Evolutionary conservation across 2,329 filamentous ascomycete species (phyloP).

Genomic region (Fusarium continuum): DNA sequence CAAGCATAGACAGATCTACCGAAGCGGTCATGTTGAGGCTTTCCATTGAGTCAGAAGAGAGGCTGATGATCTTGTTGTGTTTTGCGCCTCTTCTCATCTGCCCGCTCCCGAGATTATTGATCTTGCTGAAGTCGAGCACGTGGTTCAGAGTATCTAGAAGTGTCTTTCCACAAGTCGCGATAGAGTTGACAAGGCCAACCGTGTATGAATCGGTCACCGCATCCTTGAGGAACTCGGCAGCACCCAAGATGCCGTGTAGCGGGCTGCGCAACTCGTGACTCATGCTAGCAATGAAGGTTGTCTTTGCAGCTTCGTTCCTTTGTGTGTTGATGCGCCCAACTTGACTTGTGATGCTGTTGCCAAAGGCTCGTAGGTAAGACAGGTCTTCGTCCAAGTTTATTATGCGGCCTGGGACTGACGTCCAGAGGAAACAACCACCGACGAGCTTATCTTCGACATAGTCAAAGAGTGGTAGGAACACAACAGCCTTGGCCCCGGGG

Average conservation of each 20-base stretch:
- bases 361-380: slow-evolving; percentile 48
- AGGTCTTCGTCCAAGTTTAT: slow-evolving; percentile 50
- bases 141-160: slow-evolving; percentile 61
- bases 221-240: slow-evolving; percentile 59
- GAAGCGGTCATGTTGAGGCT: slow-evolving; percentile 46
- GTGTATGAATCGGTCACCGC: slow-evolving; percentile 51
- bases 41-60: slow-evolving; percentile 44
- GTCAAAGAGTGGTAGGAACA: slow-evolving; percentile 51
- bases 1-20: slow-evolving; percentile 47
- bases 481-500: slow-evolving; percentile 46
- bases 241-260: slow-evolving; percentile 65
- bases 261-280: slow-evolving; percentile 67
- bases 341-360: slow-evolving; percentile 58
- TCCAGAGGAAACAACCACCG: slow-evolving; percentile 51
- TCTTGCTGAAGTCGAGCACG: slow-evolving; percentile 56
- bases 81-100: slow-evolving; percentile 35
- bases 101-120: slow-evolving; percentile 48
- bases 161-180: slow-evolving; percentile 58
- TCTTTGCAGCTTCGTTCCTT: slow-evolving; percentile 62
- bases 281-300: slow-evolving; percentile 67
- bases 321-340: slow-evolving; percentile 63
- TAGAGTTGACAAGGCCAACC: slow-evolving; percentile 55
- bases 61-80: slow-evolving; percentile 33
- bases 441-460: slow-evolving; percentile 48
- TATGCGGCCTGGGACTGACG: slow-evolving; percentile 46